Evolutionary conservation across 2,329 filamentous ascomycete species (phyloP), one percentile per base, ranked within the genome.

Genomic region (Cercospora sp.): DNA sequence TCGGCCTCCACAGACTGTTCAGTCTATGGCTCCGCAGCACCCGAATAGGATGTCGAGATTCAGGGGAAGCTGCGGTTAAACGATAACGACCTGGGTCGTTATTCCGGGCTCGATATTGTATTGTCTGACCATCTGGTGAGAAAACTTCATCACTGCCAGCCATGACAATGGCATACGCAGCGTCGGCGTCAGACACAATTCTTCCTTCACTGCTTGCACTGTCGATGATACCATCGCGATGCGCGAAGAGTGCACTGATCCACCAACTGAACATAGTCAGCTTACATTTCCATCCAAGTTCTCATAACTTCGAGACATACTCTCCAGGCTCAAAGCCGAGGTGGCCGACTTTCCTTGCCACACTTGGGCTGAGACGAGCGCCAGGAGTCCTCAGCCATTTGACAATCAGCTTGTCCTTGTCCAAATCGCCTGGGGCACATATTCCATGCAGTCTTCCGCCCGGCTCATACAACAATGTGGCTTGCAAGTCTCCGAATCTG

Each of bases 181-280:
- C 80, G 26, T 78, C 62, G 18, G 76, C 75, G 68, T 84, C 80
- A 28, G 75, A 77, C 7, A 80, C 80, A 30, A 83, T 81, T 3
- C 82, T 79, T 13, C 82, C 81, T 16, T 80, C 75, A 1, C 78
- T 74, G n/a, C 78, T 76, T 18, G 76, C 76, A 31, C 78, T 75
- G 65, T 83, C 81, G 66, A 84, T 83, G 58, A 85, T 84, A 51
- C 83, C 83, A 58, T 79, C 82, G 33, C 80, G 78, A 53, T 81
- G 80, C 6, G 83, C 83, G 67, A 84, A 84, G 13, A 83, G 73
- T 26, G 80, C 70, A 61, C 80, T 82, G 69, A 85, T 82, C 83
- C 83, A 85, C 83, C 83, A 85, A 30, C 82, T 84, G 53, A 20
- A 18, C 45, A 20, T 28, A 39, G 57, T 48, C 30, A 53, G 23